A percentile compares a stretch with the other conserved stretches of the same genome.
Conservation (phyloP, 2,329 filamentous ascomycete genomes). For the Exophiala bonariae region DNA sequence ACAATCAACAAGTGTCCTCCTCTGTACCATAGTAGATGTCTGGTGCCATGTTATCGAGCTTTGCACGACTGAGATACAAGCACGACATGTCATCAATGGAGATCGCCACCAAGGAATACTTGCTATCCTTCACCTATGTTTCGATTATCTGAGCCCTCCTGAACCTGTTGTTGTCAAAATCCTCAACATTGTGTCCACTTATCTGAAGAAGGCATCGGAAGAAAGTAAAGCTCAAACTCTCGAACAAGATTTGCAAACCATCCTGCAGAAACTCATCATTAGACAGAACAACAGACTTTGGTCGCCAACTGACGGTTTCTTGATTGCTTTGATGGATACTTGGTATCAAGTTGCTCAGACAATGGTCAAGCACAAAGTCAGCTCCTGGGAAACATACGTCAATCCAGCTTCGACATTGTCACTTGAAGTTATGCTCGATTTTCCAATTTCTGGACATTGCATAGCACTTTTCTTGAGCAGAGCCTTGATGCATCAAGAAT, state of each 20-base stretch:
- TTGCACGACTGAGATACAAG: conserved; percentile 14
- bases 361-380: conserved; percentile 9
- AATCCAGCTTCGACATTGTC: conserved; percentile 6
- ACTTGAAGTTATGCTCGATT: conserved; percentile 9
- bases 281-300: no score
- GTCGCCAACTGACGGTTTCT: conserved; percentile 6
- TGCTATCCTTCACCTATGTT: background rate
- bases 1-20: conserved; percentile 2
- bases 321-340: conserved; percentile 15
- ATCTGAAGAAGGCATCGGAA: conserved; percentile 12
- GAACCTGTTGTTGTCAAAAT: conserved; percentile 3
- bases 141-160: background rate
- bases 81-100: conserved; percentile 5
- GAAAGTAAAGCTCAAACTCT: no score
- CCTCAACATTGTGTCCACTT: conserved; percentile 13
- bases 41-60: conserved; percentile 14
- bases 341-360: conserved; percentile 18
- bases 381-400: conserved; percentile 19
- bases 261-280: background rate
- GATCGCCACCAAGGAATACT: conserved; percentile 8
- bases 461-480: conserved; percentile 20
- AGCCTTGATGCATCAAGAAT: conserved; percentile 4
- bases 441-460: conserved; percentile 12
- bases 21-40: conserved; percentile 10
- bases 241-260: no score